Evolutionary conservation across 257 asterid genomes (phyloP).

Genomic region (Forsythia viridissima): DNA sequence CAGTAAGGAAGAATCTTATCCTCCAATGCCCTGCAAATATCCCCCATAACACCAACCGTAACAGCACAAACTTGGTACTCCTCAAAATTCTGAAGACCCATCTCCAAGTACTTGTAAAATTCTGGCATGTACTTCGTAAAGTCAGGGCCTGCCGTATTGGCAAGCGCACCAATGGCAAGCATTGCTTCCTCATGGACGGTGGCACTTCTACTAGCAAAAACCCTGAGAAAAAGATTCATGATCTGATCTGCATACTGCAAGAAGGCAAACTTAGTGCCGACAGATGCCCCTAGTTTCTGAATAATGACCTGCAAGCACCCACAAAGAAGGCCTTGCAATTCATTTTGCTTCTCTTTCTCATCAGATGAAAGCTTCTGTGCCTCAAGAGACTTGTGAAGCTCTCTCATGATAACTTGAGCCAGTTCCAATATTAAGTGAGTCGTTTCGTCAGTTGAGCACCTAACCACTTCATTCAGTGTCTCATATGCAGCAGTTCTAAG

Average conservation of each 20-base stretch:
- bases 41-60: slow-evolving; percentile 37
- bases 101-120: slow-evolving; percentile 31
- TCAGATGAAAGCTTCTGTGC: slow-evolving; percentile 30
- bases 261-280: slow-evolving; percentile 23
- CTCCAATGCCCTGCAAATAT: slow-evolving; percentile 34
- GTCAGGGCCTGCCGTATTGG: slow-evolving; percentile 29
- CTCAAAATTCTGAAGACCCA: slow-evolving; percentile 40
- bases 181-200: slow-evolving; percentile 37
- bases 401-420: slow-evolving; percentile 25
- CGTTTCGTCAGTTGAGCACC: slow-evolving; percentile 33
- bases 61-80: slow-evolving; percentile 40
- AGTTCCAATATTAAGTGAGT: slow-evolving; percentile 30
- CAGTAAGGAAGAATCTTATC: slow-evolving; percentile 34
- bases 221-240: slow-evolving; percentile 31
- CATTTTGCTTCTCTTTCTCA: slow-evolving; percentile 35
- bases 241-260: slow-evolving; percentile 30
- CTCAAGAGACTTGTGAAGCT: slow-evolving; percentile 32
- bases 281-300: slow-evolving; percentile 32
- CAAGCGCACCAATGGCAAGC: slow-evolving; percentile 38
- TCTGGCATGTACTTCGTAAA: slow-evolving; percentile 32
- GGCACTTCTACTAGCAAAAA: slow-evolving; percentile 35
- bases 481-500: slow-evolving; percentile 32
- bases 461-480: slow-evolving; percentile 32
- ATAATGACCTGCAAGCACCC: slow-evolving; percentile 34
- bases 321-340: slow-evolving; percentile 33